Evolutionary conservation across 192 early-diverging fungal genomes (phyloP).

Genomic region (Oehlia diaphana): DNA sequence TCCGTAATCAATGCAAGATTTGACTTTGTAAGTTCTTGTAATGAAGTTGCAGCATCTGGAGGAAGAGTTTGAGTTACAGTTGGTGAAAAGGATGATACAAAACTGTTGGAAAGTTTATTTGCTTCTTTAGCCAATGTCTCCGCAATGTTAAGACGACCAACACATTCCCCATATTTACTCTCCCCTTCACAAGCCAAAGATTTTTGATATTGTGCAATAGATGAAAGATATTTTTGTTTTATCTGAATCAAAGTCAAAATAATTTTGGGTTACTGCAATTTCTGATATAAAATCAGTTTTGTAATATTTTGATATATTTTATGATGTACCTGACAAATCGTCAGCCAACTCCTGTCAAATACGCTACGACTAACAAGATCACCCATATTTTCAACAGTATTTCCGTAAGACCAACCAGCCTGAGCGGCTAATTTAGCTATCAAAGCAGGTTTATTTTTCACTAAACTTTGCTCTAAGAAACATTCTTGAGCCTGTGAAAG

Average conservation of each 20-base stretch:
- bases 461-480: slow-evolving; percentile 79
- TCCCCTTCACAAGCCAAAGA: slow-evolving; percentile 75
- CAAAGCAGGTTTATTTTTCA: slow-evolving; percentile 85
- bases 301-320: neutral
- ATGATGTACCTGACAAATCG: slow-evolving; percentile 67
- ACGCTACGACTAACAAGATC: slow-evolving; percentile 66
- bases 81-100: slow-evolving; percentile 63
- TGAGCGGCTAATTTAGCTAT: slow-evolving; percentile 89
- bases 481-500: slow-evolving; percentile 95
- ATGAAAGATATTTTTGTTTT: slow-evolving; percentile 86
- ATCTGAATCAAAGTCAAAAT: slow-evolving; percentile 49
- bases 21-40: slow-evolving; percentile 75
- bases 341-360: slow-evolving; percentile 81
- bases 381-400: slow-evolving; percentile 69
- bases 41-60: slow-evolving; percentile 63
- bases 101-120: slow-evolving; percentile 68
- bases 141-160: slow-evolving; percentile 75
- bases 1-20: slow-evolving; percentile 68
- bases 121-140: slow-evolving; percentile 87
- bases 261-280: neutral
- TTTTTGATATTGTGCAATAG: slow-evolving; percentile 86
- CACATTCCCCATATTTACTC: slow-evolving; percentile 81
- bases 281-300: neutral
- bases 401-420: slow-evolving; percentile 72
- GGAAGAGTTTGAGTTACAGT: slow-evolving; percentile 59